A percentile compares a stretch with the other conserved stretches of the same genome.
Evolutionary conservation across 139 green algal genomes (phyloP).

Genomic region (Closterium sp.): DNA sequence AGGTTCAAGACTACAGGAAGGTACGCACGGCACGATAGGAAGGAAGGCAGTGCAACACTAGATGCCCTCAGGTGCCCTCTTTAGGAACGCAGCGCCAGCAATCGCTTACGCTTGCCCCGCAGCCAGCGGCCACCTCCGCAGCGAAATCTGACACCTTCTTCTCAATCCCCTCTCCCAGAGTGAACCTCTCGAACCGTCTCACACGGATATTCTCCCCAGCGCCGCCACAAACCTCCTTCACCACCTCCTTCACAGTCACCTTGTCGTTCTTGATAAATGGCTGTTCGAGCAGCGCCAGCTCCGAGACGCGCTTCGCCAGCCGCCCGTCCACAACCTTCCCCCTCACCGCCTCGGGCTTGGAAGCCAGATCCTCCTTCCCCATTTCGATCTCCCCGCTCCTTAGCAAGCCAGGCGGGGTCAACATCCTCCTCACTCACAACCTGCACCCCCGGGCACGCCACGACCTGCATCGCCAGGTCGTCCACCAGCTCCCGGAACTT

Average conservation of each 20-base stretch:
- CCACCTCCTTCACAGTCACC: conserved; percentile 87
- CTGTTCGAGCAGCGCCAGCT: conserved; percentile 85
- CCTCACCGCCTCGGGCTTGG: conserved; percentile 91
- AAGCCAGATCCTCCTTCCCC: conserved; percentile 88
- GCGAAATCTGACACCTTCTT: conserved; percentile 91
- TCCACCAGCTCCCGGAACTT: conserved; percentile 85
- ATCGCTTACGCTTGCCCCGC: background rate
- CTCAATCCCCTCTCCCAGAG: conserved; percentile 94
- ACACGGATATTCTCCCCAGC: conserved; percentile 75
- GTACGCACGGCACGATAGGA: no score
- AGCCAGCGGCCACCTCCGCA: conserved; percentile 84
- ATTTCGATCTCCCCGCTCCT: conserved; percentile 91
- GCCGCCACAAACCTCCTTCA: conserved; percentile 86
- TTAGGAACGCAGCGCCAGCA: no score
- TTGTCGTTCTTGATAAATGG: conserved; percentile 87
- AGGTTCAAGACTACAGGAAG: no score
- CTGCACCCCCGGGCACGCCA: conserved; percentile 42
- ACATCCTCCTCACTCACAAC: conserved; percentile 76
- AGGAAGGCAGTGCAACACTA: no score
- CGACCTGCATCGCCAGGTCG: conserved; percentile 68
- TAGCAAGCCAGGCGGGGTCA: conserved; percentile 69
- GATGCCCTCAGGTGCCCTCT: no score
- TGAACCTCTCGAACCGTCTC: conserved; percentile 80
- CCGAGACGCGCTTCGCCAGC: conserved; percentile 83
- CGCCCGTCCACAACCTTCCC: conserved; percentile 95